Conservation (phyloP, 169 alveolate genomes). For the Plasmodium vivax region DNA sequence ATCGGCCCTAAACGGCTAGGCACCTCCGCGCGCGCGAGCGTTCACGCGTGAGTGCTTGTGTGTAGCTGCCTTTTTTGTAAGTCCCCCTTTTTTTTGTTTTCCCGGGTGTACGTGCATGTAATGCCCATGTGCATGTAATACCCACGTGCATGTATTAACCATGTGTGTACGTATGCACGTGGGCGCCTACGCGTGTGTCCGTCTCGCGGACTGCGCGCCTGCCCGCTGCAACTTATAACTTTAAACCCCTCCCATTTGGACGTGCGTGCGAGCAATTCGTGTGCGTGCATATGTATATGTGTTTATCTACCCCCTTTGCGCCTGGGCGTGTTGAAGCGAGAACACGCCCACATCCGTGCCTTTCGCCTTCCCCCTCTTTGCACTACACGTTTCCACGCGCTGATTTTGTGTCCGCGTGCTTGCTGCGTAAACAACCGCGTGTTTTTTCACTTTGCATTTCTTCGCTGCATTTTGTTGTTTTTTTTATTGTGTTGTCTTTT, state of each 20-base stretch:
- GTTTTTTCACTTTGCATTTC: not conserved
- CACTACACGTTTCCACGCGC: conserved; percentile 11
- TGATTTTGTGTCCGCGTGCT: conserved; percentile 50
- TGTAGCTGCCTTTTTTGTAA: not conserved
- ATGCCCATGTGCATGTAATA: not conserved
- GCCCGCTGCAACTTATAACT: not conserved
- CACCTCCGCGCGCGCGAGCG: not conserved
- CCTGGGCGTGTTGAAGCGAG: not conserved
- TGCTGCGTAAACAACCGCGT: not conserved
- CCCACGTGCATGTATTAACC: not conserved
- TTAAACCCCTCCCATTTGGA: not conserved
- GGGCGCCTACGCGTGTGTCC: not conserved
- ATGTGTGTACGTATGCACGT: not conserved
- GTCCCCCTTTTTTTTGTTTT: conserved; percentile 6
- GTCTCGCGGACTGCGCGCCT: not conserved
- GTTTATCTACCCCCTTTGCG: not conserved
- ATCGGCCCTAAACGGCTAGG: not conserved
- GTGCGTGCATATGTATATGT: not conserved
- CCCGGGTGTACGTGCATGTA: not conserved
- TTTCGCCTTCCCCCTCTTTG: not conserved
- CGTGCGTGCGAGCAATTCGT: not conserved
- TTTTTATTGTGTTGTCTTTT: not conserved
- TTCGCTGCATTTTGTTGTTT: not conserved
- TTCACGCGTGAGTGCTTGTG: not conserved
- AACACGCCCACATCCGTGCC: not conserved